These are phyloP conservation scores for Fusarium marasasianum DNA, from an alignment of 2,329 filamentous ascomycete genomes.

Conservation along the genomic window DNA sequence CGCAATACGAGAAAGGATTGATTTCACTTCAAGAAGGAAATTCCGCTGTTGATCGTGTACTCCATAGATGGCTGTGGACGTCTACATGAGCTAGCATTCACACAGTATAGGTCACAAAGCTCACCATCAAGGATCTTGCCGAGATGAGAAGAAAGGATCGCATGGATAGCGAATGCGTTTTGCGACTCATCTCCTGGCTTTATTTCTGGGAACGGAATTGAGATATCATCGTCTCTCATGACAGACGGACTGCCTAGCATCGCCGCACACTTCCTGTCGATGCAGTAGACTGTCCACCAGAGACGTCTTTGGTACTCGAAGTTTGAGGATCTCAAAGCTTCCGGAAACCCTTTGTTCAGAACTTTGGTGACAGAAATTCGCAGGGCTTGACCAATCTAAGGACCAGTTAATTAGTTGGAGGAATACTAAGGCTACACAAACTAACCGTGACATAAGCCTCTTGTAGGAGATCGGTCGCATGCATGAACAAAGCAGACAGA, in stretches of 20 bases:
- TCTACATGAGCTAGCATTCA: not conserved
- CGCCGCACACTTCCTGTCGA: conserved; percentile 32
- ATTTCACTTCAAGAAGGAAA: conserved; percentile 31
- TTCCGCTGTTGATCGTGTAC: conserved; percentile 13
- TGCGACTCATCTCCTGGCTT: conserved; percentile 16
- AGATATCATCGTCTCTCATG: conserved; percentile 31
- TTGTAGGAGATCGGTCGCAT: conserved; percentile 31
- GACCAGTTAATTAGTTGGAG: not conserved
- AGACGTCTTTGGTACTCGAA: conserved; percentile 28
- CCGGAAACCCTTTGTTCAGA: conserved; percentile 27
- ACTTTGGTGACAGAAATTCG: conserved; percentile 30
- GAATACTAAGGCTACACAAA: not conserved
- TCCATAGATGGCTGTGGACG: conserved; percentile 23
- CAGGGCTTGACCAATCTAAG: conserved; percentile 29
- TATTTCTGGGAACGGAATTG: conserved; percentile 25
- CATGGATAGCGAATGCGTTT: conserved; percentile 30
- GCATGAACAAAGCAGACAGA: conserved; percentile 31
- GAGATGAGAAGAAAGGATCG: conserved; percentile 26
- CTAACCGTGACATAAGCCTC: conserved; percentile 33
- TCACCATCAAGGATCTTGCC: conserved; percentile 36
- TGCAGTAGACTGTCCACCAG: conserved; percentile 37
- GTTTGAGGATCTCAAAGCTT: conserved; percentile 20
- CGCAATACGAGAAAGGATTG: conserved; percentile 28
- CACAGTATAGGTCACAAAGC: not conserved
- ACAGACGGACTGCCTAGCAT: conserved; percentile 30